Base-by-base conservation (phyloP, 108 stramenopile genomes). In the Conticribra weissflogii region DNA sequence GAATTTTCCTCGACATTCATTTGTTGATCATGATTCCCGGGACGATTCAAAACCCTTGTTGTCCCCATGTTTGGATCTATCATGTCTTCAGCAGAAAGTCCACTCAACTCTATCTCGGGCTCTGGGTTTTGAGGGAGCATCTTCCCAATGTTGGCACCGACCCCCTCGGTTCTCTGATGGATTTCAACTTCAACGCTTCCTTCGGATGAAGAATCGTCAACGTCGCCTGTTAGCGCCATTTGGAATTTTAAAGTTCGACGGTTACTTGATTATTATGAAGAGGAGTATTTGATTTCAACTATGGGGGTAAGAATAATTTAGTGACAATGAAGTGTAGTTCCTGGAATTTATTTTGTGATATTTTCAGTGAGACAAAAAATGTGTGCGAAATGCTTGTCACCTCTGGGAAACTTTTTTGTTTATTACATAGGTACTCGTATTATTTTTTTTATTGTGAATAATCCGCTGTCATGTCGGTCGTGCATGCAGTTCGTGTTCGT, bases 161-260 rank as follows among this genome's bases (percentile, higher is more conserved):
- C 32, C 1, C 22, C 36, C 8, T 15, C 25, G 7, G 59, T 21
- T 25, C 24, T 21, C 8, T 46, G 59, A 32, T 51, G 3, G 0
- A 21, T 31, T 29, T 63, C 61, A 27, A 33, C 31, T 2, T 14
- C 29, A n/a, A 5, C 32, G 15, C 17, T 17, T 31, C 27, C 56
- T 0, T 57, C 30, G 12, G 63, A 27, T 0, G 49, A 64, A 8
- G 24, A 49, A 0, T 64, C 31, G 50, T 51, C 17, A 15, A 51
- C 29, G 32, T 64, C 27, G 16, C 59, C 45, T 21, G 59, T 57
- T 2, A 57, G 56, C 56, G 7, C 56, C 56, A 57, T 51, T n/a
- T n/a, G 9, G 44, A 45, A 45, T 45, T 45, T 45, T n/a, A n/a
- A n/a, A n/a, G n/a, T n/a, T n/a, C n/a, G n/a, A n/a, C n/a, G n/a